These are phyloP conservation scores for Drechslerella dactyloides DNA, from an alignment of 2,329 filamentous ascomycete genomes.

Conservation along the genomic window DNA sequence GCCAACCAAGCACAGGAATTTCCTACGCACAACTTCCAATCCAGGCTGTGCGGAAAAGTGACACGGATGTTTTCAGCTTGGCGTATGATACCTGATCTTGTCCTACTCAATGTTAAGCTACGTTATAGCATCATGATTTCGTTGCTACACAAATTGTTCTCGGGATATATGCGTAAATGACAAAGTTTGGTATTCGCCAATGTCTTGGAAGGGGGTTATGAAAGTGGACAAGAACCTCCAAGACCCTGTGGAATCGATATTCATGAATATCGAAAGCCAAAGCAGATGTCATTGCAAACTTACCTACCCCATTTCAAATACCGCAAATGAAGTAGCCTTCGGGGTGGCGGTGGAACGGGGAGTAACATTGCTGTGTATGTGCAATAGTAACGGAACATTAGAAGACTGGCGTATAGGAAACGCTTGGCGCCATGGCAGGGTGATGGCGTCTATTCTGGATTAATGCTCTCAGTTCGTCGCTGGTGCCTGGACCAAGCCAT, in stretches of 20 bases:
- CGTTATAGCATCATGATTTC: neutral
- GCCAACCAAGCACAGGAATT: slow-evolving; percentile 3
- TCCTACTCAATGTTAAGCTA: too few species aligned
- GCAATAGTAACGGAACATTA: neutral
- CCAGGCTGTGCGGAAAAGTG: slow-evolving; percentile 7
- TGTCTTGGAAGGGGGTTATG: slow-evolving; percentile 10
- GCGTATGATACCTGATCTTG: slow-evolving; percentile 1
- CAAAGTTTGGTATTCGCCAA: slow-evolving; percentile 2
- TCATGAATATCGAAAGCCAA: slow-evolving; percentile 12
- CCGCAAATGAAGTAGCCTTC: neutral
- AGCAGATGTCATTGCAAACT: neutral
- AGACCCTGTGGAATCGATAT: slow-evolving; percentile 23
- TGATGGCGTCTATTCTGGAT: neutral
- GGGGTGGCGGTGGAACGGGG: neutral
- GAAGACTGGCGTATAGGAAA: neutral
- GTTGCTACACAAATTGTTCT: neutral
- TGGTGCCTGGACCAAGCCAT: neutral
- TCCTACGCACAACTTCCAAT: neutral
- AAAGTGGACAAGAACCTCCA: slow-evolving; percentile 14
- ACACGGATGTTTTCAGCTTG: slow-evolving; percentile 22
- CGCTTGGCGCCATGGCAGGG: neutral
- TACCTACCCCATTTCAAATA: neutral
- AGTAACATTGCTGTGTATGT: neutral
- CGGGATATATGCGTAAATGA: neutral
- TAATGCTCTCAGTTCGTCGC: neutral